Conservation (phyloP, 1,284 basidiomycete genomes). For the Boletellus deceptivus region DNA sequence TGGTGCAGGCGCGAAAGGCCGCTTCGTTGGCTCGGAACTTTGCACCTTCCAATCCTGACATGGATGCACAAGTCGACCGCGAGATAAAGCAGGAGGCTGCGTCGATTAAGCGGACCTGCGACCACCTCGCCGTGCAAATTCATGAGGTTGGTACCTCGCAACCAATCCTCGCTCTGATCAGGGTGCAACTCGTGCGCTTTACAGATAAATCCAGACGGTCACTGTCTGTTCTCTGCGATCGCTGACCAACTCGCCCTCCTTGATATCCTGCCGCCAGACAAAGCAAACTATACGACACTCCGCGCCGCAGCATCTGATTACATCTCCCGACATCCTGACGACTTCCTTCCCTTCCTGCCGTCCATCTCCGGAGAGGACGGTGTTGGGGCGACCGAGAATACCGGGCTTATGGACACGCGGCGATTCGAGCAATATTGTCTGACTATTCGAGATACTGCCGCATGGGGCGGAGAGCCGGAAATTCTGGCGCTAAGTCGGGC, state of each 20-base stretch:
- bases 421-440: conserved; percentile 81
- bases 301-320: conserved; percentile 79
- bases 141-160: conserved; percentile 57
- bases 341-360: conserved; percentile 94
- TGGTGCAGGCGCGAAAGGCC: conserved; percentile 70
- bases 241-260: conserved; percentile 83
- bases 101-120: conserved; percentile 68
- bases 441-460: conserved; percentile 77
- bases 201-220: conserved; percentile 91
- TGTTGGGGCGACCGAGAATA: conserved; percentile 56
- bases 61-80: conserved; percentile 62
- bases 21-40: conserved; percentile 63
- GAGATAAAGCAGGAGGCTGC: conserved; percentile 73
- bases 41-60: conserved; percentile 57
- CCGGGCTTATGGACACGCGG: conserved; percentile 69
- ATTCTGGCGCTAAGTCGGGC: conserved; percentile 86
- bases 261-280: conserved; percentile 51
- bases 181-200: conserved; percentile 3
- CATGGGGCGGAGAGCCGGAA: conserved; percentile 98
- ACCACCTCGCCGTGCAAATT: conserved; percentile 64
- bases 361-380: conserved; percentile 74
- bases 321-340: conserved; percentile 82
- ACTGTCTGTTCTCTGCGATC: conserved; percentile 92
- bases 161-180: background rate
- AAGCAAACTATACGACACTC: conserved; percentile 58